Conservation (phyloP, 2,329 filamentous ascomycete species). For the Claviceps paspali region DNA sequence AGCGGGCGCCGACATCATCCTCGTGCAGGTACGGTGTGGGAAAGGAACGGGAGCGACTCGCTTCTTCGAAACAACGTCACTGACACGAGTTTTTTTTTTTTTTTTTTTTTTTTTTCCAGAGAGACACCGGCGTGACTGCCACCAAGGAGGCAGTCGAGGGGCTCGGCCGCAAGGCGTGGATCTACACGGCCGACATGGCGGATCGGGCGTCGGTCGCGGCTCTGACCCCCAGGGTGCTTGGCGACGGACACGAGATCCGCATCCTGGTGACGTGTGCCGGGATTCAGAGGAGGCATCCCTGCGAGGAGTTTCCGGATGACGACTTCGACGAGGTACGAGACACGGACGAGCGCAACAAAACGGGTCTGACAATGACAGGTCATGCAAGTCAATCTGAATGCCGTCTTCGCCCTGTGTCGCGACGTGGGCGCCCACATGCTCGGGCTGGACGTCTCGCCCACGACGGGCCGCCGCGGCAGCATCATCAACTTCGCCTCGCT, state of each 20-base stretch:
- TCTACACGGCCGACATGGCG: slow-evolving; percentile 58
- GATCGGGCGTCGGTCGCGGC: slow-evolving; percentile 42
- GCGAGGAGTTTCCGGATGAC: slow-evolving; percentile 56
- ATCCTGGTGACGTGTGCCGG: slow-evolving; percentile 80
- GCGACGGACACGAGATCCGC: slow-evolving; percentile 49
- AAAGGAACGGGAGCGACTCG: too few relatives aligned
- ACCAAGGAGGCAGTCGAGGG: slow-evolving; percentile 49
- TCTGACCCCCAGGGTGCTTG: slow-evolving; percentile 45
- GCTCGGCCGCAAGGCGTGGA: slow-evolving; percentile 48
- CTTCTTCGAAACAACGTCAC: not conserved
- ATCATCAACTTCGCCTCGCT: slow-evolving; percentile 80
- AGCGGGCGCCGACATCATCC: slow-evolving; percentile 40
- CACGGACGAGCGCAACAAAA: too few relatives aligned
- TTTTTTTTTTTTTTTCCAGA: slow-evolving; percentile 15
- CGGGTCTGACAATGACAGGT: slow-evolving; percentile 28
- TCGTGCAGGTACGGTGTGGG: slow-evolving; percentile 30
- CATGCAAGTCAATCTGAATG: slow-evolving; percentile 72
- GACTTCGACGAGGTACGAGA: slow-evolving; percentile 54
- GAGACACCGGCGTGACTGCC: slow-evolving; percentile 24
- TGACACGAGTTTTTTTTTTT: not conserved
- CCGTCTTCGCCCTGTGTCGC: slow-evolving; percentile 64
- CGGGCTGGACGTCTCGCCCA: slow-evolving; percentile 28
- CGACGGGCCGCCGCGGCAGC: slow-evolving; percentile 43
- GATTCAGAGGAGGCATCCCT: slow-evolving; percentile 66
- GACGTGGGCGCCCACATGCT: slow-evolving; percentile 73